Evolutionary conservation across 2,329 filamentous ascomycete species (phyloP), one percentile per base, ranked within the genome.

Genomic region (Teratosphaeria epicoccoides): DNA sequence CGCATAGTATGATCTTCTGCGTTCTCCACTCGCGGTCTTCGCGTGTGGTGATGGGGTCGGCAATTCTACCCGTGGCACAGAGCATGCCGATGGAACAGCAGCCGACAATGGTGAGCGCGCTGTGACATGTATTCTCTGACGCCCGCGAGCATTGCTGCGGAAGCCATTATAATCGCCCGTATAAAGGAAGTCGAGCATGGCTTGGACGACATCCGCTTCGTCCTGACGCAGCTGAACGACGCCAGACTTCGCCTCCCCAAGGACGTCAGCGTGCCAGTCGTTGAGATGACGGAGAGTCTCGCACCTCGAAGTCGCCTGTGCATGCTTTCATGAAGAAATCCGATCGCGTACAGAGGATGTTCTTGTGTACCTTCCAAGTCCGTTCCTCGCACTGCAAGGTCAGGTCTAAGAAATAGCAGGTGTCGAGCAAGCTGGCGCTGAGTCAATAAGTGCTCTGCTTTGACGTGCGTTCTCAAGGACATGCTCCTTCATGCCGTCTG

Each of bases 301-400:
- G 47, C 28, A 52, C 56, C 17, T 51, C 44, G 49, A 53, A 55
- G 2, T 49, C 14, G n/a, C 55, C 53, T 9, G 49, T 51, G 43
- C 50, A 55, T 10, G 49, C 52, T 26, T 56, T 51, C 9, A 43
- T 40, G 29, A 63, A 59, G 49, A 58, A 61, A 2, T 54, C 52
- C 10, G 55, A 61, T 23, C 58, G 58, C 23, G 54, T 6, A 43
- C 61, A 62, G 11, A 62, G 40, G 20, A 61, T 45, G 1, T 49
- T 44, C 37, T 57, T 59, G 54, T 63, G 58, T 2, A 59, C 56
- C 12, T 51, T 49, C 50, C 55, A 59, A n/a, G 28, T 51, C n/a
- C 53, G 53, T 6, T 47, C 47, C 3, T 54, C 53, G 37, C 54
- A 57, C 11, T 43, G 49, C 47, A 63, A 50, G 20, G 49, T 53